phyloP scores from a whole-genome alignment of 306 rosid species.

The Dicorynia guianensis region DNA sequence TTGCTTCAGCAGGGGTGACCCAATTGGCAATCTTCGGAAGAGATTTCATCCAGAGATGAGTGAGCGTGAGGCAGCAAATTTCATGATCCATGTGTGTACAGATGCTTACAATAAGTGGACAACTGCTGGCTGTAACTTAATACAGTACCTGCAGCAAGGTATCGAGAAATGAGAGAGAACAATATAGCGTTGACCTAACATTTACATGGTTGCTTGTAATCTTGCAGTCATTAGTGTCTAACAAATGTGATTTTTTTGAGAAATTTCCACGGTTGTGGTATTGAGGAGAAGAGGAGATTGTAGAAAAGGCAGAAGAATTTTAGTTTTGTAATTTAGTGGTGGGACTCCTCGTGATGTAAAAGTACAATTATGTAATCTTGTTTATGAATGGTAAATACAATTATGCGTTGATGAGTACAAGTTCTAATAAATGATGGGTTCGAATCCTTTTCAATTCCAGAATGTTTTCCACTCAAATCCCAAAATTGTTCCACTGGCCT shows the following conservation, averaged over 20 bases:
- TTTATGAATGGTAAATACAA: slow-evolving; percentile 40
- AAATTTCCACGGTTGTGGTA: slow-evolving; percentile 42
- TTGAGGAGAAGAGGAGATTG: slow-evolving; percentile 37
- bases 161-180: slow-evolving; percentile 71
- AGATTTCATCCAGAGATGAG: slow-evolving; percentile 98
- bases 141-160: slow-evolving; percentile 98
- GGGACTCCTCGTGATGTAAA: slow-evolving; percentile 47
- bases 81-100: slow-evolving; percentile 92
- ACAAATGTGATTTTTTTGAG: slow-evolving; percentile 46
- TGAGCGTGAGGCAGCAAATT: slow-evolving; percentile 96
- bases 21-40: slow-evolving; percentile 95
- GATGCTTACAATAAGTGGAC: slow-evolving; percentile 99
- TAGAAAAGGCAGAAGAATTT: slow-evolving; percentile 36
- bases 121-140: slow-evolving; percentile 98
- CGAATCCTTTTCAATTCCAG: too few species aligned
- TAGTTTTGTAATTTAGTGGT: slow-evolving; percentile 38
- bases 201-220: slow-evolving; percentile 72
- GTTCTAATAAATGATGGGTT: too few species aligned
- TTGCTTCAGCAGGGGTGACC: slow-evolving; percentile 98
- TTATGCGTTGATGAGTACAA: slow-evolving; percentile 35
- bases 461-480: too few species aligned
- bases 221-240: slow-evolving; percentile 40
- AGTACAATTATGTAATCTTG: slow-evolving; percentile 38
- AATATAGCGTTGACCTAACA: slow-evolving; percentile 36
- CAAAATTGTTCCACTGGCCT: too few species aligned